Evolutionary conservation across 208 protist genomes (phyloP).

Genomic region (Leishmania aethiopica): DNA sequence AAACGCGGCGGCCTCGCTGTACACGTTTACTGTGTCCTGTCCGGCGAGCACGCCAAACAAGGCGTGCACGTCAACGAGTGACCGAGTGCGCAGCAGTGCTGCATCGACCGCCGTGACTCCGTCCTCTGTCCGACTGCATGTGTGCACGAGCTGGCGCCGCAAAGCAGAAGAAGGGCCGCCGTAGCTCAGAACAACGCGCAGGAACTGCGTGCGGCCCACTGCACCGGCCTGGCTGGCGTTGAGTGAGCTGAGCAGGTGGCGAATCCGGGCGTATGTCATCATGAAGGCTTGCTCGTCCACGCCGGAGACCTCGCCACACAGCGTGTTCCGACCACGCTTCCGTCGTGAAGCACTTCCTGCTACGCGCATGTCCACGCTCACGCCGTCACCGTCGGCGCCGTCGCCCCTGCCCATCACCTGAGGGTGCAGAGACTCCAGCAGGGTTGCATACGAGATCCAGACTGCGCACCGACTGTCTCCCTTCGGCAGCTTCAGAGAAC

Average conservation of each 20-base stretch:
- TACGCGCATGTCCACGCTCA: not conserved
- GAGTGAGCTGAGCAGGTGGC: conserved; percentile 22
- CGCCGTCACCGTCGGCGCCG: no score
- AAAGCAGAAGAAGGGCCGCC: conserved; percentile 33
- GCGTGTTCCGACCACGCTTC: not conserved
- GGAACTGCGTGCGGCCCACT: conserved; percentile 28
- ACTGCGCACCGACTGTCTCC: conserved; percentile 33
- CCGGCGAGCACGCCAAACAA: conserved; percentile 52
- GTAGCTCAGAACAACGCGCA: conserved; percentile 38
- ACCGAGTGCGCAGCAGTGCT: conserved; percentile 31
- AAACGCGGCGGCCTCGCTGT: conserved; percentile 43
- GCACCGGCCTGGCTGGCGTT: conserved; percentile 3
- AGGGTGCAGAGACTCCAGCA: conserved; percentile 26
- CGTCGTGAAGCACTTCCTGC: not conserved
- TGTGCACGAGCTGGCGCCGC: conserved; percentile 31
- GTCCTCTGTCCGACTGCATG: not conserved
- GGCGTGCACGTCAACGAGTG: conserved; percentile 51
- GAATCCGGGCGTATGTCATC: conserved; percentile 12
- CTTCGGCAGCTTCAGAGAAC: conserved; percentile 37
- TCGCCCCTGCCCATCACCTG: not conserved
- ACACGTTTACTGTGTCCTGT: conserved; percentile 49
- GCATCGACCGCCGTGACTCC: conserved; percentile 9
- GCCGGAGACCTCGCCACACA: not conserved
- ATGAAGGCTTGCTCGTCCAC: conserved; percentile 15
- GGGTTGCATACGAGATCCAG: conserved; percentile 39